Evolutionary conservation across 2,329 filamentous ascomycete species (phyloP).

Genomic region (Proliferodiscus dingleyae): DNA sequence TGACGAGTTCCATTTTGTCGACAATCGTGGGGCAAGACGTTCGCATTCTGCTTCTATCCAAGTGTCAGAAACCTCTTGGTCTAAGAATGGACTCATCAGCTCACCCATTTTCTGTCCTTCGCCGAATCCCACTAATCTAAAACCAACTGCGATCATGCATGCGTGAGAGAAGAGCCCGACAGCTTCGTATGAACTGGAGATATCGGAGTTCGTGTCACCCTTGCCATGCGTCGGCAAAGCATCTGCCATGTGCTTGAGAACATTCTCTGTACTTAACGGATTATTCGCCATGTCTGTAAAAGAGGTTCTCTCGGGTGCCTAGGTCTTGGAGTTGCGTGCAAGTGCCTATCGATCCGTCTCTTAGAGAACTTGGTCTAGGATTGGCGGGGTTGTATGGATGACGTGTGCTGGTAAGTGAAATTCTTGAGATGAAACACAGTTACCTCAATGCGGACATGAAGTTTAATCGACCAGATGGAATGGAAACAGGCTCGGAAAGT

Average conservation of each 20-base stretch:
- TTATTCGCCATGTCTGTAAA: constrained; percentile 27
- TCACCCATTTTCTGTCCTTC: constrained; percentile 73
- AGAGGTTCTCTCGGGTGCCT: background rate
- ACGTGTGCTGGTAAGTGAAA: background rate
- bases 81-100: constrained; percentile 11
- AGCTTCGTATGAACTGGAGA: constrained; percentile 73
- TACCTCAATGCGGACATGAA: too few relatives aligned
- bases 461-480: background rate
- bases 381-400: background rate
- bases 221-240: constrained; percentile 51
- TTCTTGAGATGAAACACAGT: background rate
- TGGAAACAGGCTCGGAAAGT: background rate
- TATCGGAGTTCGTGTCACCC: constrained; percentile 52
- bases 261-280: constrained; percentile 39
- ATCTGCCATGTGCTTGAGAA: constrained; percentile 54
- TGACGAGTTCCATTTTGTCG: constrained; percentile 73
- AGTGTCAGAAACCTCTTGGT: constrained; percentile 12
- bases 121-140: constrained; percentile 75
- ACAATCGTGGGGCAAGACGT: constrained; percentile 58
- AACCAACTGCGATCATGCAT: constrained; percentile 74
- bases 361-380: too few relatives aligned
- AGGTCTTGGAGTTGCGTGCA: background rate
- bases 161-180: constrained; percentile 81
- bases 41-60: constrained; percentile 51
- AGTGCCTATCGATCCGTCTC: too few relatives aligned